Base-by-base conservation (phyloP, 2,329 filamentous ascomycete genomes). In the Neurospora sp. region DNA sequence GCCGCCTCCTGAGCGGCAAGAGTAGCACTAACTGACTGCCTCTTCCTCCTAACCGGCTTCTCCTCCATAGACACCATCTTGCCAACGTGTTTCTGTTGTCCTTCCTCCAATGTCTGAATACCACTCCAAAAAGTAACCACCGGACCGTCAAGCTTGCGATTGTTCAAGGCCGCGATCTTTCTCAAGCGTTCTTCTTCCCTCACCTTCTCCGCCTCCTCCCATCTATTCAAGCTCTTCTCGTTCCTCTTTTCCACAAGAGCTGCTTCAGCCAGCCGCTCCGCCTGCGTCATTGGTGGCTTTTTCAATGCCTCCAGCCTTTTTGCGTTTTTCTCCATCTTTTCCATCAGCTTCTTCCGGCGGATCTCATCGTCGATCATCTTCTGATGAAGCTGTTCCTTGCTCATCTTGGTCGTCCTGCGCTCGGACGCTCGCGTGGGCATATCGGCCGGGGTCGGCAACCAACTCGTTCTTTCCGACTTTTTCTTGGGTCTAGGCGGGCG, bases 61-160 rank as follows among this genome's bases (percentile, higher is more conserved):
- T 89, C 87, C 75, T 90, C 87, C 72, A 89, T 84, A 1, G 84
- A 85, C 43, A 90, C 84, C 72, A 86, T 84, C 74, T 87, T 89
- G 52, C 92, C 92, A 46, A 93, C 86, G 72, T 88, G 86, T 76
- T 88, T 90, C 76, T 94, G 82, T 77, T 90, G 91, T 33, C 91
- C 91, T 76, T 93, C 90, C 69, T 90, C 85, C 86, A 93, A 95
- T 75, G 92, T 88, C 40, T 92, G 92, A 73, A 93, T 87, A n/a
- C 95, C 96, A 79, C 94, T 98, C 91, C 94, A 97, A 79, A 92
- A 95, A 2, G 92, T 93, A 58, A 97, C 90, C 11, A 97, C 93
- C 0, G 96, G 93, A 0, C 96, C 96, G 69, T 95, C 90, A 9
- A 98, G 85, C 68, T 91, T 93, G 67, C 94, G 89, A 78, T 93